phyloP scores from a whole-genome alignment of 306 rosid genomes.

The cucumber (Cucumis sativus) region DNA sequence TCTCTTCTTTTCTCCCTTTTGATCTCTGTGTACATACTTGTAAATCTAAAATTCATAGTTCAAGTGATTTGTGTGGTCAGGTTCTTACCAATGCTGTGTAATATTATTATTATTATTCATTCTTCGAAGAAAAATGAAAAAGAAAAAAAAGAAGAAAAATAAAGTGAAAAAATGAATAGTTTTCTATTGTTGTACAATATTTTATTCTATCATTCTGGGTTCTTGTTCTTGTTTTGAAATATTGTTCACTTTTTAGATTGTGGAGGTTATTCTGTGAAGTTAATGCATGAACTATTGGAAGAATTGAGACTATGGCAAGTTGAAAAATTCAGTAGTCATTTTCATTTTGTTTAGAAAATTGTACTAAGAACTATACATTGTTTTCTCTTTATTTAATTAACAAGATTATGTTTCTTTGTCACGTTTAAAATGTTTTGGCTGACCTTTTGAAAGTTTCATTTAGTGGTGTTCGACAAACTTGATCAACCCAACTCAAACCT shows the following conservation, averaged over 20 bases:
- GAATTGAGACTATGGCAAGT: neutral
- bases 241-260: neutral
- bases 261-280: neutral
- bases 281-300: neutral
- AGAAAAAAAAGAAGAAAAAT: constrained; percentile 12
- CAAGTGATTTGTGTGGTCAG: constrained; percentile 50
- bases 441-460: too few species aligned
- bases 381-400: too few species aligned
- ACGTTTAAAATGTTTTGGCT: too few species aligned
- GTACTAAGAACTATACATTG: too few species aligned
- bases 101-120: constrained; percentile 26
- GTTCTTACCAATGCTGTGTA: constrained; percentile 42
- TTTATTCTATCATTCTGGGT: neutral
- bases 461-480: too few species aligned
- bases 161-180: constrained; percentile 15
- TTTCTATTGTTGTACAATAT: constrained; percentile 4
- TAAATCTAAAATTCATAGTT: constrained; percentile 44
- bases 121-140: constrained; percentile 25
- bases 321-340: too few species aligned
- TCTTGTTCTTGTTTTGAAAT: neutral
- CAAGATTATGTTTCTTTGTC: too few species aligned
- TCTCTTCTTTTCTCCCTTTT: constrained; percentile 20
- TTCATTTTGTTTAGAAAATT: too few species aligned
- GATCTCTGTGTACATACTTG: constrained; percentile 63
- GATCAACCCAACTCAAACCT: too few species aligned